Conservation (phyloP, 2,329 filamentous ascomycete species). For the Aspergillus udagawae region DNA sequence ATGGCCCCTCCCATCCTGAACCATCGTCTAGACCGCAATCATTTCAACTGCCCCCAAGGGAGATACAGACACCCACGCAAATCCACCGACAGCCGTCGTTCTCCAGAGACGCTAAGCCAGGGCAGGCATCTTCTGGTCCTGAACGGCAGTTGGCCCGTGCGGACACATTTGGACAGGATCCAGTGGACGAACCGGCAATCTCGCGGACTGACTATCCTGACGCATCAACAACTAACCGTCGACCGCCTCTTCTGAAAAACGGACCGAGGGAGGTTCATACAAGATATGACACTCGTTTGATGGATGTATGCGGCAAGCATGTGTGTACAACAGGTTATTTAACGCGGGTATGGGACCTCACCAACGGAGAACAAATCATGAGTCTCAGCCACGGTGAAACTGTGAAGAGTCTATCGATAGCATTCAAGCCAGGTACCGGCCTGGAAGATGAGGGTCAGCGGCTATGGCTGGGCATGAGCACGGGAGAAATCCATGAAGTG, state of each 20-base stretch:
- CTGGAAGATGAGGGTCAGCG: constrained; percentile 75
- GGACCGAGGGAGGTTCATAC: constrained; percentile 73
- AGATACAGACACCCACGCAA: constrained; percentile 17
- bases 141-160: constrained; percentile 22
- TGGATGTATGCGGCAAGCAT: constrained; percentile 83
- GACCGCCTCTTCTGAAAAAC: constrained; percentile 70
- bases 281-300: constrained; percentile 79
- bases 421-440: constrained; percentile 77
- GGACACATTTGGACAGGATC: constrained; percentile 52
- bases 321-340: constrained; percentile 83
- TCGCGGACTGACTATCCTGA: constrained; percentile 71
- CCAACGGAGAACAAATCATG: constrained; percentile 76
- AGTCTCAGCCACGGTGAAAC: constrained; percentile 81
- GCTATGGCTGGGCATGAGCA: constrained; percentile 86
- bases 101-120: constrained; percentile 23
- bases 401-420: constrained; percentile 72
- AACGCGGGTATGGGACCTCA: constrained; percentile 82
- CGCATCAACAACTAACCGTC: constrained; percentile 74
- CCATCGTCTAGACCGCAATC: constrained; percentile 14
- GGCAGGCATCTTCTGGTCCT: constrained; percentile 13
- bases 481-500: constrained; percentile 83
- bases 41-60: constrained; percentile 8
- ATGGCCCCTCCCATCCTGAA: constrained; percentile 10
- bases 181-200: constrained; percentile 48
- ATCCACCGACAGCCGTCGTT: constrained; percentile 26